A percentile compares a stretch with the other conserved stretches of the same genome.
Conservation (phyloP, 495 filamentous ascomycete species). For the Chaetomium fimeti region DNA sequence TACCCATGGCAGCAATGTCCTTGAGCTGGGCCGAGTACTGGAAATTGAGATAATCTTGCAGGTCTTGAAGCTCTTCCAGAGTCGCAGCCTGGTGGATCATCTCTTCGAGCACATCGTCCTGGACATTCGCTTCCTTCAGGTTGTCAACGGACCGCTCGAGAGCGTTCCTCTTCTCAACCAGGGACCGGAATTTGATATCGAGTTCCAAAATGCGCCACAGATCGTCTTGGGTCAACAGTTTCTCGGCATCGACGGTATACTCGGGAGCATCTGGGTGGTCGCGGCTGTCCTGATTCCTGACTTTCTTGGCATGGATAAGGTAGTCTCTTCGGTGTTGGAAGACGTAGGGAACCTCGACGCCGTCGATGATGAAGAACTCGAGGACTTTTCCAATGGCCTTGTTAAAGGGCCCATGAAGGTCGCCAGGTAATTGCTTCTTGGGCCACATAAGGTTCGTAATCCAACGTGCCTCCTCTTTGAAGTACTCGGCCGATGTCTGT, state of each 20-base stretch:
- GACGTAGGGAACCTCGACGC: slow-evolving; percentile 93
- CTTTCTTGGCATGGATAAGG: slow-evolving; percentile 85
- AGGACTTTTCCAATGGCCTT: slow-evolving; percentile 88
- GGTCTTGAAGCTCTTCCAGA: slow-evolving; percentile 91
- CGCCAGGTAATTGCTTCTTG: slow-evolving; percentile 67
- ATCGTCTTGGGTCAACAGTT: slow-evolving; percentile 87
- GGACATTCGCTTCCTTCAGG: slow-evolving; percentile 56
- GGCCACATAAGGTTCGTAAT: slow-evolving; percentile 85
- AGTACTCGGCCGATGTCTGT: slow-evolving; percentile 71
- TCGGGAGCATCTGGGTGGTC: slow-evolving; percentile 61
- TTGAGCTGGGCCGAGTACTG: slow-evolving; percentile 81
- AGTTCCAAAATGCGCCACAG: slow-evolving; percentile 92
- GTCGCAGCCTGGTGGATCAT: slow-evolving; percentile 71
- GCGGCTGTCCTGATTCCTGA: slow-evolving; percentile 55
- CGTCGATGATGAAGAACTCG: slow-evolving; percentile 88
- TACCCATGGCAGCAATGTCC: slow-evolving; percentile 65
- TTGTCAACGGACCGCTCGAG: slow-evolving; percentile 75
- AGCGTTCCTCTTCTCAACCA: slow-evolving; percentile 83
- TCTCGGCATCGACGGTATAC: slow-evolving; percentile 76
- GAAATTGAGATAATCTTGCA: slow-evolving; percentile 96
- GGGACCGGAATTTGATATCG: slow-evolving; percentile 87
- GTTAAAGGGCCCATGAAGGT: slow-evolving; percentile 77
- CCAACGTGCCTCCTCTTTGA: slow-evolving; percentile 86
- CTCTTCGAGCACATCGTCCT: slow-evolving; percentile 71
- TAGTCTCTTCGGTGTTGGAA: slow-evolving; percentile 98